Evolutionary conservation across 257 asterid genomes (phyloP), one percentile per base, ranked within the genome.

Genomic region (Paulownia fortunei): DNA sequence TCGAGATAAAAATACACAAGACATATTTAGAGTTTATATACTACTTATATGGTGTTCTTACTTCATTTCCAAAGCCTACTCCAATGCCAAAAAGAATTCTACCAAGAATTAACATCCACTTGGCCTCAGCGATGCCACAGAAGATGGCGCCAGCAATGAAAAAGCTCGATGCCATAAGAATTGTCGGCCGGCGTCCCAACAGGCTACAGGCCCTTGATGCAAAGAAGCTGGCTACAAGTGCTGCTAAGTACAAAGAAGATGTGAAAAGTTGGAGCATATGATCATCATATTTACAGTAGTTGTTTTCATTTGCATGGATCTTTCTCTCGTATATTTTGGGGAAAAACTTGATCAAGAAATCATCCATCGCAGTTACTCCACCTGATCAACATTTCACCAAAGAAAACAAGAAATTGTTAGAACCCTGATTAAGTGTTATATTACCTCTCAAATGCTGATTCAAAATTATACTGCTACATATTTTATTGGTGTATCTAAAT

Each of bases 41-140:
- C 7, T 39, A 5, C 46, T 5, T 47, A 2, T 47, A 54, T 54
- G 3, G 4, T 64, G 2, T n/a, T n/a, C 7, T 15, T 78, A 90
- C 96, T 89, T 90, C 93, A 61, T 90, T 90, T 26, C 93, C 96
- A 0, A 88, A 90, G 1, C 96, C 96, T 12, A 90, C 96, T 69
- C 96, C 96, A 26, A 88, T 10, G 0, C 96, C 93, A 1, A 90
- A 90, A 8, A 86, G 84, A 55, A 90, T 81, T 69, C 96, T 76
- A 2, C 96, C 96, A n/a, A 86, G 10, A 77, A 90, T 90, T 41
- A 90, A 87, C 79, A 87, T 70, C 87, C 83, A 78, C 8, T 60
- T 52, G 15, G 2, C 3, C 19, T 80, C 37, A 2, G 96, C 87
- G 0, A 18, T 21, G 0, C 78, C 89, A 26, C 92, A 85, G 5